Evolutionary conservation across 768 basidiomycete genomes (phyloP).

Genomic region (Boletales sp.): DNA sequence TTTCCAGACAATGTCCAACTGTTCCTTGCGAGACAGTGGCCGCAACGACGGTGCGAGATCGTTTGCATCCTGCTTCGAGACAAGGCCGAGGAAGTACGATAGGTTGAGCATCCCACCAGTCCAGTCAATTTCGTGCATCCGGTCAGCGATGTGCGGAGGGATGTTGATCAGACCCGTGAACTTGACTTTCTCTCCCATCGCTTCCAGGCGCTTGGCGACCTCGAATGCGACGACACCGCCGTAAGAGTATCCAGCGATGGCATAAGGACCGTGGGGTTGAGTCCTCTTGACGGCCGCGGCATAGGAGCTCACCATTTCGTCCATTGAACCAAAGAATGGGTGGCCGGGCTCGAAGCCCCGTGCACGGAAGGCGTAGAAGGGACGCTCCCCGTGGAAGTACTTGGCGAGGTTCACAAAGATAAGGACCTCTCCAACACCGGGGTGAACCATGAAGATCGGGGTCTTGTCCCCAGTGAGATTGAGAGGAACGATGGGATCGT

Average conservation of each 20-base stretch:
- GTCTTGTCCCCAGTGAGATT: slow-evolving; percentile 37
- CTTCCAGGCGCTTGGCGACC: slow-evolving; percentile 37
- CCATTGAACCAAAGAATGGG: slow-evolving; percentile 32
- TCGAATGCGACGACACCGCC: slow-evolving; percentile 44
- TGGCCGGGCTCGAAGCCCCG: slow-evolving; percentile 42
- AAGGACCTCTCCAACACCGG: slow-evolving; percentile 40
- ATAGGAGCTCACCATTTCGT: slow-evolving; percentile 40
- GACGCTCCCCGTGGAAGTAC: slow-evolving; percentile 38
- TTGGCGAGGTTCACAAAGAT: slow-evolving; percentile 42
- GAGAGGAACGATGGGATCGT: slow-evolving; percentile 41
- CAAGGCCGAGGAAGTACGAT: slow-evolving; percentile 38
- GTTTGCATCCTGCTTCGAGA: no score
- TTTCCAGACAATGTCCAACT: no score
- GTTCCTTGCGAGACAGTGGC: no score
- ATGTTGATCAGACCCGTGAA: slow-evolving; percentile 42
- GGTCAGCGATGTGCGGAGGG: slow-evolving; percentile 39
- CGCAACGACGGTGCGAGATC: no score
- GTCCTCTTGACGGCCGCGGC: slow-evolving; percentile 31
- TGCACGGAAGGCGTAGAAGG: slow-evolving; percentile 44
- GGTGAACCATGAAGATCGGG: slow-evolving; percentile 43
- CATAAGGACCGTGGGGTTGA: slow-evolving; percentile 38
- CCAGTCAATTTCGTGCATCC: slow-evolving; percentile 42
- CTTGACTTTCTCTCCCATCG: slow-evolving; percentile 33
- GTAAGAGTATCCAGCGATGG: slow-evolving; percentile 42
- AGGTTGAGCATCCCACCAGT: slow-evolving; percentile 39